phyloP scores from a whole-genome alignment of 164 flowering plant species.

The Echeveria elegans region DNA sequence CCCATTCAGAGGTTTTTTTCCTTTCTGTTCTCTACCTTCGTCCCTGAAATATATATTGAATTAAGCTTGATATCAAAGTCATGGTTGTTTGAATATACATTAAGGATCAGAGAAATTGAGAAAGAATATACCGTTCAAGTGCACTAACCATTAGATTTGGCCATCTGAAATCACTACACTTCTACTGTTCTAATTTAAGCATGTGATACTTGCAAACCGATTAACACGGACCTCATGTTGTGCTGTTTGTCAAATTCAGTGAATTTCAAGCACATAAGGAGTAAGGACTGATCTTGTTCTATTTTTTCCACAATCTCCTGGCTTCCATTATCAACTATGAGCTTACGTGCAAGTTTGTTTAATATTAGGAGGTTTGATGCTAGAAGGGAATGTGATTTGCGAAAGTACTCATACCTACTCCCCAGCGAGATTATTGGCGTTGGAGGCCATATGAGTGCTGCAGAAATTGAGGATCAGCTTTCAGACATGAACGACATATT shows the following conservation, averaged over 20 bases:
- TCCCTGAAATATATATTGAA: neutral
- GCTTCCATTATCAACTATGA: too few relatives aligned
- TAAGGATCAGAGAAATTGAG: neutral
- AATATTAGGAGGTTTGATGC: conserved; percentile 72
- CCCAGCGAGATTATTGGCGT: conserved; percentile 84
- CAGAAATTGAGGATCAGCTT: conserved; percentile 50
- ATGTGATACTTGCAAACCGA: too few relatives aligned
- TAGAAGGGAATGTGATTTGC: conserved; percentile 68
- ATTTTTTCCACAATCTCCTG: too few relatives aligned
- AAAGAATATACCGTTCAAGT: neutral
- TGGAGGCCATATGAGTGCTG: conserved; percentile 22
- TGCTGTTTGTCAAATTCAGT: too few relatives aligned
- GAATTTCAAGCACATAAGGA: too few relatives aligned
- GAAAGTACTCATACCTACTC: conserved; percentile 76
- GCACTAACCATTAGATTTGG: neutral
- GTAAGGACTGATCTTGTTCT: too few relatives aligned
- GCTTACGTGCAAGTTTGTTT: neutral
- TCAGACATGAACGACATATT: conserved; percentile 58
- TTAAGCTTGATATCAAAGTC: too few relatives aligned
- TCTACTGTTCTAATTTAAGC: too few relatives aligned
- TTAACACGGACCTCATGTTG: too few relatives aligned
- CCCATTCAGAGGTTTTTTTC: conserved; percentile 82
- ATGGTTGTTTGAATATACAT: neutral
- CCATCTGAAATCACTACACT: too few relatives aligned
- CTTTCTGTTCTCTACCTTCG: conserved; percentile 9